Conservation (phyloP, 176 grass and related monocot species). For the Zea luxurians region DNA sequence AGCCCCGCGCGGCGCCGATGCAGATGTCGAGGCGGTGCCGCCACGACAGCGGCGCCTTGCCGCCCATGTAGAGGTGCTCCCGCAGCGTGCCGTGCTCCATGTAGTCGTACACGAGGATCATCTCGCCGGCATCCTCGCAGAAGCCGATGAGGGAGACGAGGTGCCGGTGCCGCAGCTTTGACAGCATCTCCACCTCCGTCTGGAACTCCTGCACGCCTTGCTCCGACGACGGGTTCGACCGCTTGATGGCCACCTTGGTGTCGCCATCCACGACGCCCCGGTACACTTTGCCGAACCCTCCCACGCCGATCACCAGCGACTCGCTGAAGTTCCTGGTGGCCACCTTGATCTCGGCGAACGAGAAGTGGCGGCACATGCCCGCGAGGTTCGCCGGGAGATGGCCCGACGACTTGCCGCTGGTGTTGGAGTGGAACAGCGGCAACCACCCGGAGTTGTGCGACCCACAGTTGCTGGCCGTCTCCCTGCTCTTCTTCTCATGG, state of each 20-base stretch:
- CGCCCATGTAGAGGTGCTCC: conserved; percentile 80
- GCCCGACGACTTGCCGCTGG: conserved; percentile 70
- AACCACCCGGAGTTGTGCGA: conserved; percentile 67
- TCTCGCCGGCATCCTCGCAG: conserved; percentile 75
- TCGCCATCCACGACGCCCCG: conserved; percentile 59
- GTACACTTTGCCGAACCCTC: conserved; percentile 86
- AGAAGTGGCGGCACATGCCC: conserved; percentile 82
- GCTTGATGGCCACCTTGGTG: conserved; percentile 76
- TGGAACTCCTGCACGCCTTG: conserved; percentile 84
- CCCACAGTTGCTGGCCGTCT: conserved; percentile 22
- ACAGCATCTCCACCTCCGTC: conserved; percentile 96
- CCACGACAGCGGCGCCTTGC: conserved; percentile 68
- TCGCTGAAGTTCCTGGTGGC: conserved; percentile 74
- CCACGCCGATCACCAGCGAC: conserved; percentile 72
- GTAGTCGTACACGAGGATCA: conserved; percentile 85
- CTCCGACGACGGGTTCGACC: conserved; percentile 77
- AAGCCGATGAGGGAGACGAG: conserved; percentile 89
- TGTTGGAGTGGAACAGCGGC: conserved; percentile 71
- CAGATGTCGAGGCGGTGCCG: conserved; percentile 75
- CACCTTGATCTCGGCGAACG: conserved; percentile 70
- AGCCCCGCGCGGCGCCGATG: conserved; percentile 71
- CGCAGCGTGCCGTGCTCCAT: conserved; percentile 81
- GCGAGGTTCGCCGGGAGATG: conserved; percentile 59
- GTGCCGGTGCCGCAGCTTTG: conserved; percentile 86
- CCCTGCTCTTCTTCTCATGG: conserved; percentile 49